Evolutionary conservation across 176 grass and related monocot species (phyloP).

Genomic region (Tillandsia fasciculata): DNA sequence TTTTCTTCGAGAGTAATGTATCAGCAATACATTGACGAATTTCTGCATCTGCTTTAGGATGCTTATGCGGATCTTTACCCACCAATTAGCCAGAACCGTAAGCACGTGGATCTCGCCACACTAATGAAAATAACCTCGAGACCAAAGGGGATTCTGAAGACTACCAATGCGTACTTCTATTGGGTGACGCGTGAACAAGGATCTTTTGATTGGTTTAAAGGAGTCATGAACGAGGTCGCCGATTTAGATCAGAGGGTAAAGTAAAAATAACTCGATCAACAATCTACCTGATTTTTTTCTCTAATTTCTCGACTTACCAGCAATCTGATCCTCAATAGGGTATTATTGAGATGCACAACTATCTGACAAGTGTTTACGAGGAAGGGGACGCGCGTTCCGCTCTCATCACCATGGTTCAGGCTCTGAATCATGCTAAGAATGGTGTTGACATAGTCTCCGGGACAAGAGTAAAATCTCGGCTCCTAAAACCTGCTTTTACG

Average conservation of each 20-base stretch:
- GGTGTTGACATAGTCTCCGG: conserved; percentile 92
- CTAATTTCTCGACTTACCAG: conserved; percentile 15
- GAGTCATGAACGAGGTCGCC: conserved; percentile 95
- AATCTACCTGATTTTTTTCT: neutral
- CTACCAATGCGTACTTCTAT: conserved; percentile 97
- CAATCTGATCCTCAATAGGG: conserved; percentile 37
- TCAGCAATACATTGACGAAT: neutral
- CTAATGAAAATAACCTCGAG: conserved; percentile 60
- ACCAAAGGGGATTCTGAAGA: conserved; percentile 64
- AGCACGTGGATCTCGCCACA: conserved; percentile 69
- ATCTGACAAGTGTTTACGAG: conserved; percentile 96
- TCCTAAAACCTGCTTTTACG: neutral
- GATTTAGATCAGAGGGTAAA: conserved; percentile 87
- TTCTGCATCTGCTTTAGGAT: conserved; percentile 31
- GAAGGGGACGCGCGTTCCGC: conserved; percentile 96
- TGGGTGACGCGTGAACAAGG: conserved; percentile 99
- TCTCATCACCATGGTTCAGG: conserved; percentile 98
- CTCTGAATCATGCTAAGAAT: conserved; percentile 93
- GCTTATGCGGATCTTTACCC: conserved; percentile 69
- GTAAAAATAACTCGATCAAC: conserved; percentile 9
- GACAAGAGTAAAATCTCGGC: conserved; percentile 56
- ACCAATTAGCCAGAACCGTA: conserved; percentile 45
- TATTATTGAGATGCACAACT: conserved; percentile 99
- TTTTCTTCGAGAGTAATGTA: no score
- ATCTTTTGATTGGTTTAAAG: conserved; percentile 99